These are phyloP conservation scores for Poronia punctata DNA, from an alignment of 495 filamentous ascomycete genomes.

Conservation along the genomic window DNA sequence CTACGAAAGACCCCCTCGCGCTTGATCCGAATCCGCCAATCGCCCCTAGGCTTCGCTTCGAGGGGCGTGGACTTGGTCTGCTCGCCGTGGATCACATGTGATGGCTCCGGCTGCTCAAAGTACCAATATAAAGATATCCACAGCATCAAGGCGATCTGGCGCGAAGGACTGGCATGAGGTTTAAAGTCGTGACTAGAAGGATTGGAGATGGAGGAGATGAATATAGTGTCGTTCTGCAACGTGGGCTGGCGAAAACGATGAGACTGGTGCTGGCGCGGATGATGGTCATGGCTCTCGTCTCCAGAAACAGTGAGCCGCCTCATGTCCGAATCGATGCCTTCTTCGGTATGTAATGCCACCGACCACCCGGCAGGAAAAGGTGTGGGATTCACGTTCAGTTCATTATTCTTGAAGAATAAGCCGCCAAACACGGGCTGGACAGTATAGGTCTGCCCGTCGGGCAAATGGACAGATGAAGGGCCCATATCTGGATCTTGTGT, in stretches of 20 bases:
- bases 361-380: conserved; percentile 84
- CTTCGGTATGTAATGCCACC: conserved; percentile 69
- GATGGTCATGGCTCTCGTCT: conserved; percentile 13
- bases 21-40: conserved; percentile 84
- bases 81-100: conserved; percentile 49
- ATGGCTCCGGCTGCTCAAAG: conserved; percentile 70
- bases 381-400: conserved; percentile 57
- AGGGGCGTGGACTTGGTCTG: conserved; percentile 57
- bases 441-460: conserved; percentile 77
- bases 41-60: conserved; percentile 65
- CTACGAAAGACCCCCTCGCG: conserved; percentile 81
- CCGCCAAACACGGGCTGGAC: conserved; percentile 82
- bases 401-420: conserved; percentile 78
- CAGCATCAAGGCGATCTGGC: conserved; percentile 91
- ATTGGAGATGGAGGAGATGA: conserved; percentile 84
- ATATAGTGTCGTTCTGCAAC: conserved; percentile 69
- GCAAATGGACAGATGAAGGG: conserved; percentile 53
- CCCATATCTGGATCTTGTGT: no score
- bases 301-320: conserved; percentile 11
- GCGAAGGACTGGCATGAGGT: conserved; percentile 66
- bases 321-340: conserved; percentile 39
- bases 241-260: conserved; percentile 68
- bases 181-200: conserved; percentile 75
- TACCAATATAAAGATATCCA: conserved; percentile 97
- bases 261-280: conserved; percentile 32